Conservation (phyloP, 345 rosid genomes). For the Rhizophora mangle region DNA sequence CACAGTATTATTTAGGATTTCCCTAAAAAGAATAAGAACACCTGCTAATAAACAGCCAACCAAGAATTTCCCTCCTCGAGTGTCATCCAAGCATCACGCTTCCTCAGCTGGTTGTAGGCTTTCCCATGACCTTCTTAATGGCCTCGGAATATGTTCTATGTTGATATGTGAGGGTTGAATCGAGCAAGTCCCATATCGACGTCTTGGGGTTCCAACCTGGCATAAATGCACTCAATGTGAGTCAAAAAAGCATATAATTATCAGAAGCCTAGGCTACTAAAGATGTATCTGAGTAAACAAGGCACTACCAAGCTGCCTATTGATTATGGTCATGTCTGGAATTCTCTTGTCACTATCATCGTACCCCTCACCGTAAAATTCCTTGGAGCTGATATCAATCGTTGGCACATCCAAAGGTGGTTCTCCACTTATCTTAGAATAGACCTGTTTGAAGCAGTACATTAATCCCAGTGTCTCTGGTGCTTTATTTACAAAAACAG, state of each 20-base stretch:
- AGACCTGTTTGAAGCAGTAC: conserved; percentile 47
- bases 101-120: conserved; percentile 42
- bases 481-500: not conserved
- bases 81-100: not conserved
- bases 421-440: conserved; percentile 73
- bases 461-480: not conserved
- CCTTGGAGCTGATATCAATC: conserved; percentile 83
- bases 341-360: conserved; percentile 98
- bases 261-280: not conserved
- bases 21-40: conserved; percentile 25
- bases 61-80: conserved; percentile 1
- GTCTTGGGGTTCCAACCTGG: conserved; percentile 97
- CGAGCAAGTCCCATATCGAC: conserved; percentile 88
- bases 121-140: conserved; percentile 59
- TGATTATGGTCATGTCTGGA: conserved; percentile 98
- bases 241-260: not conserved
- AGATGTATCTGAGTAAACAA: not conserved
- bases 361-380: conserved; percentile 88
- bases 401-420: conserved; percentile 64
- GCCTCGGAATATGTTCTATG: conserved; percentile 94
- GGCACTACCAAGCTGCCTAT: conserved; percentile 70
- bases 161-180: conserved; percentile 90
- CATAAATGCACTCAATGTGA: not conserved
- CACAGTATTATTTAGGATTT: conserved; percentile 23
- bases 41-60: conserved; percentile 18